Conservation (phyloP, 768 basidiomycete species). For the Suillus brevipes region DNA sequence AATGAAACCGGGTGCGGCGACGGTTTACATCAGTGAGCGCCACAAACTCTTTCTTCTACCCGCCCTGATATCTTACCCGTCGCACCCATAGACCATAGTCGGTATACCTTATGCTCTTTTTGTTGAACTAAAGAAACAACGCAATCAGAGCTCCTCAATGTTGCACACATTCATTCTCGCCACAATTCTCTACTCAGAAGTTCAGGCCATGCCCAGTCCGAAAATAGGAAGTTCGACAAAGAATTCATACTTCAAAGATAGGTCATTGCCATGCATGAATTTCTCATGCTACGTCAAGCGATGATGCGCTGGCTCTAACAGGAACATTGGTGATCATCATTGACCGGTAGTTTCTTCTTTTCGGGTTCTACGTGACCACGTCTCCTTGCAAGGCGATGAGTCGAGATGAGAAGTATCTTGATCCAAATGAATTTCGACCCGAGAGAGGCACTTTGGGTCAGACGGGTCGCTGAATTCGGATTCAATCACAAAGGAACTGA, state of each 20-base stretch:
- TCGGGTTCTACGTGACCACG: neutral
- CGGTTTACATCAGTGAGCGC: slow-evolving; percentile 23
- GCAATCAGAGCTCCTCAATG: slow-evolving; percentile 17
- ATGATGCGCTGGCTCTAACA: slow-evolving; percentile 28
- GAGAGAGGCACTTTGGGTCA: slow-evolving; percentile 28
- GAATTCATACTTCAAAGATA: slow-evolving; percentile 19
- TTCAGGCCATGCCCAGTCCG: slow-evolving; percentile 22
- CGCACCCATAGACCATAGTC: neutral
- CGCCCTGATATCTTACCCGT: neutral
- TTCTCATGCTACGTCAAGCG: slow-evolving; percentile 33
- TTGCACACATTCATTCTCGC: slow-evolving; percentile 20
- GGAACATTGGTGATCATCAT: slow-evolving; percentile 25
- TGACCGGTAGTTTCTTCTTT: slow-evolving; percentile 11
- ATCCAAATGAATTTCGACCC: slow-evolving; percentile 27
- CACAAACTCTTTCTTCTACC: neutral
- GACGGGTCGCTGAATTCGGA: slow-evolving; percentile 10
- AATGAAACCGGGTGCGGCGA: slow-evolving; percentile 19
- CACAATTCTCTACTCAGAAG: slow-evolving; percentile 24
- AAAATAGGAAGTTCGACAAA: slow-evolving; percentile 21
- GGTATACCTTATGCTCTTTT: neutral
- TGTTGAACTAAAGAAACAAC: neutral
- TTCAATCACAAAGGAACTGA: neutral
- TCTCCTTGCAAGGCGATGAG: slow-evolving; percentile 20
- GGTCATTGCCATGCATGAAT: slow-evolving; percentile 15
- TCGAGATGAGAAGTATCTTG: too few species aligned